A percentile compares a stretch with the other conserved stretches of the same genome.
Conservation (phyloP, 1,284 basidiomycete genomes). For the Coniferiporia weirii region DNA sequence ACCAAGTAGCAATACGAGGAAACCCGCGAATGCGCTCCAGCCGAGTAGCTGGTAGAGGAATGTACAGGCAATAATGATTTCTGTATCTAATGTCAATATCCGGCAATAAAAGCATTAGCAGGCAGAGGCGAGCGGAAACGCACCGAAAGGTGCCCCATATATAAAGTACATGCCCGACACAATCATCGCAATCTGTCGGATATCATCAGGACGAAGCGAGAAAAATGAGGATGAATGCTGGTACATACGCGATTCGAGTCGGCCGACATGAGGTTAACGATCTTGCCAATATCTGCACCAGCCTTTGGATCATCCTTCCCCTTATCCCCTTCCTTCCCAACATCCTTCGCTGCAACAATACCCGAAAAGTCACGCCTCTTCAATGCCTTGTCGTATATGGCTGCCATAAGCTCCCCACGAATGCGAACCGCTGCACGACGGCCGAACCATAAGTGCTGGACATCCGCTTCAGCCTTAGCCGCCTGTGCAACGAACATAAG, state of each 20-base stretch:
- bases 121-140: constrained; percentile 13
- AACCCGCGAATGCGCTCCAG: constrained; percentile 72
- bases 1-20: constrained; percentile 67
- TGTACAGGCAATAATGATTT: constrained; percentile 67
- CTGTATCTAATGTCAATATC: constrained; percentile 49
- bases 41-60: constrained; percentile 88
- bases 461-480: constrained; percentile 63
- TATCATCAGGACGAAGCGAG: constrained; percentile 25
- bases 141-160: constrained; percentile 46
- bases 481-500: constrained; percentile 58
- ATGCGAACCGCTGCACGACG: constrained; percentile 68
- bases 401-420: constrained; percentile 69
- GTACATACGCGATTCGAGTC: constrained; percentile 5
- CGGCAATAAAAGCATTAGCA: constrained; percentile 26
- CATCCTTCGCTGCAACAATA: constrained; percentile 17
- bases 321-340: constrained; percentile 28
- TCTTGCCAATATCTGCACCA: constrained; percentile 71
- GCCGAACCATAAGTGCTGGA: constrained; percentile 76
- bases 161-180: constrained; percentile 53
- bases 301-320: constrained; percentile 56
- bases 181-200: constrained; percentile 41
- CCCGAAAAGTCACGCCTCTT: constrained; percentile 30
- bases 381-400: constrained; percentile 88
- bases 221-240: background rate
- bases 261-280: constrained; percentile 73